Conservation (phyloP, 192 early-diverging fungal species). For the Rhizophagus clarus region DNA sequence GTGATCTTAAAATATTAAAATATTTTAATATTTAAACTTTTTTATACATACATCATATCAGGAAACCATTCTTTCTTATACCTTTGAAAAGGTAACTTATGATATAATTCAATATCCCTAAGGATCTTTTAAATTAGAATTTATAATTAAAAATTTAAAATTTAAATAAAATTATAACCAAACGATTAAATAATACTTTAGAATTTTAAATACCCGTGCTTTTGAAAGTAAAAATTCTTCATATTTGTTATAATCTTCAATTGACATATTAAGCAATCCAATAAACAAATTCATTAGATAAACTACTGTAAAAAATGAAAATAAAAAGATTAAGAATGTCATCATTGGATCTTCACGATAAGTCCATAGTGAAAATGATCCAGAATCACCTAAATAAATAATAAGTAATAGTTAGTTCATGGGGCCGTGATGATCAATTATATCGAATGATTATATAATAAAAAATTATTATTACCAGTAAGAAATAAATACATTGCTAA, state of each 20-base stretch:
- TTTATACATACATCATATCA: not conserved
- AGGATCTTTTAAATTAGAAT: not conserved
- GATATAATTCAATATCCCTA: not conserved
- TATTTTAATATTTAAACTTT: not conserved
- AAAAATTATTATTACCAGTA: not conserved
- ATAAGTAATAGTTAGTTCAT: too few species aligned
- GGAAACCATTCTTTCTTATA: not conserved
- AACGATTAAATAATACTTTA: too few species aligned
- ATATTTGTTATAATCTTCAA: not conserved
- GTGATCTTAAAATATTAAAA: not conserved
- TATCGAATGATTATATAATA: too few species aligned
- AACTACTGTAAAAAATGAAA: not conserved
- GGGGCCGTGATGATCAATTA: too few species aligned
- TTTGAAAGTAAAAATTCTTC: not conserved
- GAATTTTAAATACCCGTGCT: too few species aligned
- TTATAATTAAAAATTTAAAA: too few species aligned
- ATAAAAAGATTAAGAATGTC: not conserved
- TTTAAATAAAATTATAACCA: too few species aligned
- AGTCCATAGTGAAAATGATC: not conserved
- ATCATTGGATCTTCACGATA: not conserved
- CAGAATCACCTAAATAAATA: not conserved
- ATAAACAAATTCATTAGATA: constrained; percentile 5
- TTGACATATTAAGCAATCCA: not conserved
- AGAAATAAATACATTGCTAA: not conserved
- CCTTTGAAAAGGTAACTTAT: not conserved